Base-by-base conservation (phyloP, 495 filamentous ascomycete genomes). In the Haplographium delicatum region DNA sequence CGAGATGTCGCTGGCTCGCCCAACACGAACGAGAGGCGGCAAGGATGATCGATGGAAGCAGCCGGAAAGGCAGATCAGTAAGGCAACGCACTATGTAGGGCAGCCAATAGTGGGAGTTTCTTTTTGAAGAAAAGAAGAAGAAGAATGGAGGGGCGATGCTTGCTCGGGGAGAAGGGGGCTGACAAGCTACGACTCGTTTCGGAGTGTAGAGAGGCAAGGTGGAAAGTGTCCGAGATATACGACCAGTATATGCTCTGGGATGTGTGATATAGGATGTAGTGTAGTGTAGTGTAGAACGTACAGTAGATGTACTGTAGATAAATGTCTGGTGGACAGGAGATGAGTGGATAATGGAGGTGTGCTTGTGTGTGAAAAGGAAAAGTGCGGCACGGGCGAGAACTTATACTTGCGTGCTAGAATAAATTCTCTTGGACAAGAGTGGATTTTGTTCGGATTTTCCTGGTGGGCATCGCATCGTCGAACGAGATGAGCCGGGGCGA, bases 371-470 rank as follows among this genome's bases (percentile, higher is more conserved):
- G 44, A 31, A 38, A 54, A 27, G 31, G 20, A 54, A 54, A 54
- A 19, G 56, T 54, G 56, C 56, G 47, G 47, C 47, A 54, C 47
- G n/a, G 51, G 34, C 56, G 51, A 50, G 38, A 54, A 54, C 51
- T 59, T 59, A 54, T 59, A 59, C 56, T 53, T 54, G 37, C 31
- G 42, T 35, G 15, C n/a, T n/a, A n/a, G n/a, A n/a, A 26, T 24
- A 43, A 44, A 49, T 45, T 22, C 27, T 48, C 34, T 26, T 16
- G 28, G 31, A 11, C 1, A 13, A 39, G 13, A 23, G 13, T 10
- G 34, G n/a, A n/a, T n/a, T n/a, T n/a, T 22, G 7, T 20, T 19
- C 15, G n/a, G n/a, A 18, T 15, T 18, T 39, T 8, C 20, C 39
- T 19, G 7, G 5, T 31, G 13, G 28, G 28, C 28, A 31, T n/a